phyloP scores from a whole-genome alignment of 306 rosid genomes.

The Pueraria montana region DNA sequence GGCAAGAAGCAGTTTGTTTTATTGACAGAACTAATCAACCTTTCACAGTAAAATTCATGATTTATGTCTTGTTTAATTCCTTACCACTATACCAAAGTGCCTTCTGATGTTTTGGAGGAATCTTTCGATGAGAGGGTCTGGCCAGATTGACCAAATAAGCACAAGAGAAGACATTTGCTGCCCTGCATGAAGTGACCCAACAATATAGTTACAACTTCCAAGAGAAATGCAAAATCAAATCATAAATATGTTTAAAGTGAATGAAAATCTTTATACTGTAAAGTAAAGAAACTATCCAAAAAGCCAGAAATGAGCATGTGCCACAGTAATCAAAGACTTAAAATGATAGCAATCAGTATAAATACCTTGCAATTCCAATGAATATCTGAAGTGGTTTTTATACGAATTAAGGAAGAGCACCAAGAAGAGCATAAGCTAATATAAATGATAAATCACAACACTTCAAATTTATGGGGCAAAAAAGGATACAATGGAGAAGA shows the following conservation, averaged over 20 bases:
- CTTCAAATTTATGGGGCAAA: slow-evolving; percentile 30
- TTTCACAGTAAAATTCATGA: slow-evolving; percentile 36
- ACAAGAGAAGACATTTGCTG: slow-evolving; percentile 93
- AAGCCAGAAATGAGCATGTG: slow-evolving; percentile 39
- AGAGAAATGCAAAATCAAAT: slow-evolving; percentile 28
- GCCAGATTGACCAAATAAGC: slow-evolving; percentile 91
- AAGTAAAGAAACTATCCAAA: slow-evolving; percentile 33
- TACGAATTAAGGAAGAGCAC: slow-evolving; percentile 71
- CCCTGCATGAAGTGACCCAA: slow-evolving; percentile 68
- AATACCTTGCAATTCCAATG: slow-evolving; percentile 92
- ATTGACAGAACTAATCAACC: slow-evolving; percentile 35
- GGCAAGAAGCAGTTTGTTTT: slow-evolving; percentile 18
- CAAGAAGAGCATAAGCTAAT: slow-evolving; percentile 35
- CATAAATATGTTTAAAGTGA: slow-evolving; percentile 9
- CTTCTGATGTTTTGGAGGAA: slow-evolving; percentile 85
- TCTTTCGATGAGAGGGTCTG: slow-evolving; percentile 82
- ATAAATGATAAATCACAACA: slow-evolving; percentile 26
- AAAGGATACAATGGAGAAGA: slow-evolving; percentile 98
- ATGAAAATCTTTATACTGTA: neutral
- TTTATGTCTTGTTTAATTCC: slow-evolving; percentile 42
- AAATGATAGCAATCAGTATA: slow-evolving; percentile 36
- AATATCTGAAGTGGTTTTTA: slow-evolving; percentile 70
- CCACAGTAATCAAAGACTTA: slow-evolving; percentile 28
- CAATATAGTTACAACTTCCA: slow-evolving; percentile 36
- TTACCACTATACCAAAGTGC: slow-evolving; percentile 99